Evolutionary conservation across 1,284 basidiomycete species (phyloP).

Genomic region (Ceratobasidium sp.): DNA sequence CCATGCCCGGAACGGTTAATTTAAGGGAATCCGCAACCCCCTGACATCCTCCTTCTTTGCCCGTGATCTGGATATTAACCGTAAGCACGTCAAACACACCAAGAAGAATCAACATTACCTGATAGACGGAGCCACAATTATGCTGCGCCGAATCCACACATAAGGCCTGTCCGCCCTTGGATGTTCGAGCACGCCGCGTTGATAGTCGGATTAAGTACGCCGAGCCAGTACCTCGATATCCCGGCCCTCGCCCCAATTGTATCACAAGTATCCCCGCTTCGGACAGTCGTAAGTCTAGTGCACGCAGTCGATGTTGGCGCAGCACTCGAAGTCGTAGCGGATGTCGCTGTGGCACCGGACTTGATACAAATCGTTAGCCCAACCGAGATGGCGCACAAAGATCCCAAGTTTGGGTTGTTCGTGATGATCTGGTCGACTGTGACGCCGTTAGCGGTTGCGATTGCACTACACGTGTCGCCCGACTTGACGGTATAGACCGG

Average conservation of each 20-base stretch:
- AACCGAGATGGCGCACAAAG: neutral
- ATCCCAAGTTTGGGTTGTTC: constrained; percentile 7
- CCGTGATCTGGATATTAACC: neutral
- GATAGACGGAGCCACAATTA: constrained; percentile 7
- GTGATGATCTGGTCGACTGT: neutral
- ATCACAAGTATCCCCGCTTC: constrained; percentile 1
- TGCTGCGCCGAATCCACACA: constrained; percentile 10
- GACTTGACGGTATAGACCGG: too few species aligned
- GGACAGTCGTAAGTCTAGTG: neutral
- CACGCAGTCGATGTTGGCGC: neutral
- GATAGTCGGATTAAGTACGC: constrained; percentile 7
- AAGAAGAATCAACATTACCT: neutral
- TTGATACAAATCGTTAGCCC: neutral
- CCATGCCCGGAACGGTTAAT: neutral
- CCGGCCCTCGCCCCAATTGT: constrained; percentile 2
- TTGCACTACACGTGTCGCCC: neutral
- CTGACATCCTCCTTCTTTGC: constrained; percentile 11
- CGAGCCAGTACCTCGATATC: constrained; percentile 15
- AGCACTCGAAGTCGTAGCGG: neutral
- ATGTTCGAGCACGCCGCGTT: constrained; percentile 19
- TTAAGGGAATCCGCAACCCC: neutral
- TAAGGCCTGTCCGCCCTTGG: constrained; percentile 1
- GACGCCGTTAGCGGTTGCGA: neutral
- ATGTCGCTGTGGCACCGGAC: neutral
- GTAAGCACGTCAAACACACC: neutral